Percentiles rank a stretch among this genome's conserved stretches.
These are phyloP conservation scores for Debaryomyces nepalensis DNA, from an alignment of 1,139 yeast genomes.

Conservation along the genomic window DNA sequence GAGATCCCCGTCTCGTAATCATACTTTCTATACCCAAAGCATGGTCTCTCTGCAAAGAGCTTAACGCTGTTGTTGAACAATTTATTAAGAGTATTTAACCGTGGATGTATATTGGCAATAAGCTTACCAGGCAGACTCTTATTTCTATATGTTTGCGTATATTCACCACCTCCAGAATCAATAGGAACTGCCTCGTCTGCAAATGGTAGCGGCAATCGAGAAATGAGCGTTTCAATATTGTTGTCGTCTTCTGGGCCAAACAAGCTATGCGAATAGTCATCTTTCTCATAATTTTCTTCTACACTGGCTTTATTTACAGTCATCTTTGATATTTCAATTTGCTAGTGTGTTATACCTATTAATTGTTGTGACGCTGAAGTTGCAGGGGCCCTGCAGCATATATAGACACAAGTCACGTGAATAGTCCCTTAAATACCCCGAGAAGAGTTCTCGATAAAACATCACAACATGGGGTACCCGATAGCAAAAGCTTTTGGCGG, in stretches of 20 bases:
- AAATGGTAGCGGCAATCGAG: conserved; percentile 1
- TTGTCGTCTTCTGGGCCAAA: conserved; percentile 9
- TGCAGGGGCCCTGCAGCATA: too few species aligned
- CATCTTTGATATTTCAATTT: too few species aligned
- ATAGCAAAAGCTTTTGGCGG: too few species aligned
- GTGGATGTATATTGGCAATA: conserved; percentile 16
- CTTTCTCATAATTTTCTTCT: background rate
- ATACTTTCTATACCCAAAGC: conserved; percentile 37
- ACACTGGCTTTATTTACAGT: background rate
- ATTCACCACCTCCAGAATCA: conserved; percentile 1
- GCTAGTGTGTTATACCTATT: conserved; percentile 47
- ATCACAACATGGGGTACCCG: too few species aligned
- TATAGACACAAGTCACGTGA: too few species aligned
- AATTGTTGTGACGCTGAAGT: too few species aligned
- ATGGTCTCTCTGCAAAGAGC: conserved; percentile 27
- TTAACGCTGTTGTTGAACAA: conserved; percentile 29
- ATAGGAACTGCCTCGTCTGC: conserved; percentile 6
- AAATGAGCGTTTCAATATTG: conserved; percentile 5
- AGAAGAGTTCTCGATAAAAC: too few species aligned
- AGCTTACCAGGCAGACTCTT: conserved; percentile 9
- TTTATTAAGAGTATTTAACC: conserved; percentile 34
- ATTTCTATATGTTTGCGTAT: conserved; percentile 3
- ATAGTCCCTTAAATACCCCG: too few species aligned
- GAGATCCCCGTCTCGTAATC: conserved; percentile 30
- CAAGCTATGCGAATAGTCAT: conserved; percentile 4